Percentiles rank a stretch among this genome's conserved stretches.
These are phyloP conservation scores for Phytophthora citricola DNA, from an alignment of 352 stramenopile species.

Conservation along the genomic window DNA sequence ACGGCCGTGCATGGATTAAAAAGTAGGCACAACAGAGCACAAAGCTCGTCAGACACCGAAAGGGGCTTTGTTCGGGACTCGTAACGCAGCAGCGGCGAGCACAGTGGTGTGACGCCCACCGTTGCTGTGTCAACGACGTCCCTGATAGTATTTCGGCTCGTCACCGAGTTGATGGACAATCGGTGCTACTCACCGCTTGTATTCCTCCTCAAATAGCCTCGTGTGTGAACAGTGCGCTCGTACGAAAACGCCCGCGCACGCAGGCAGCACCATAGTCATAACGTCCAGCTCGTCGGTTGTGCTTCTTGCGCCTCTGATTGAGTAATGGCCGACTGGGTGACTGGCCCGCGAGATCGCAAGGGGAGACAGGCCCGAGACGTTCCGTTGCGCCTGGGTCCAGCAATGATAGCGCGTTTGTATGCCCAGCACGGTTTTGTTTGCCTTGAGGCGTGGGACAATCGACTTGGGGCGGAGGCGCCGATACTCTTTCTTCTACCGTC, in stretches of 20 bases:
- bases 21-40: constrained; percentile 7
- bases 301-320: constrained; percentile 10
- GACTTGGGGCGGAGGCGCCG: background rate
- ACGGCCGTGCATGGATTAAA: background rate
- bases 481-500: constrained; percentile 10
- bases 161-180: background rate
- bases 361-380: constrained; percentile 20
- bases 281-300: background rate
- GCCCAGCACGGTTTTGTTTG: constrained; percentile 12
- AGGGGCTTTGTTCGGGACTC: background rate
- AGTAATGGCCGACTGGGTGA: constrained; percentile 14
- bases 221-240: constrained; percentile 46
- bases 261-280: constrained; percentile 22
- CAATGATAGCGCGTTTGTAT: constrained; percentile 14
- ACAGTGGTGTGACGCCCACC: background rate
- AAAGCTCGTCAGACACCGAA: constrained; percentile 10
- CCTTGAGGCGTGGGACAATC: constrained; percentile 25
- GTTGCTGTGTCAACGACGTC: constrained; percentile 15
- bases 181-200: constrained; percentile 57
- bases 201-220: constrained; percentile 59
- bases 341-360: constrained; percentile 5
- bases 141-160: constrained; percentile 21
- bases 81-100: background rate
- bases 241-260: constrained; percentile 51
- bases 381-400: constrained; percentile 20